These are phyloP conservation scores for Dalechampia spathulata DNA, from an alignment of 441 rosid species.

Conservation along the genomic window DNA sequence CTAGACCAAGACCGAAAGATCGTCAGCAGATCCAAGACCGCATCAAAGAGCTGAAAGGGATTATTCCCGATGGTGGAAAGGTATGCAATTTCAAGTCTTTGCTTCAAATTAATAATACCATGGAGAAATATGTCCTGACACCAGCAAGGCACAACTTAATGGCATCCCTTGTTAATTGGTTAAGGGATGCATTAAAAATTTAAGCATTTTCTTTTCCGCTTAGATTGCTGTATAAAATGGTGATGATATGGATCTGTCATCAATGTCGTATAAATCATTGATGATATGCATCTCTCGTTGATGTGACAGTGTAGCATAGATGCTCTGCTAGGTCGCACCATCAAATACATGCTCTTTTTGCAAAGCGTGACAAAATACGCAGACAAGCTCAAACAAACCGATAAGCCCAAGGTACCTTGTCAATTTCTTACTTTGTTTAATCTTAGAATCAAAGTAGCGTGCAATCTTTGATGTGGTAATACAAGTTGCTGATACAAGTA, in stretches of 20 bases:
- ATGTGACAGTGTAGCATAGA: slow-evolving; percentile 80
- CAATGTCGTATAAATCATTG: slow-evolving; percentile 2
- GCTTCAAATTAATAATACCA: slow-evolving; percentile 5
- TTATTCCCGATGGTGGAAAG: slow-evolving; percentile 83
- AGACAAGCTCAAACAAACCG: slow-evolving; percentile 60
- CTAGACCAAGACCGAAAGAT: slow-evolving; percentile 90
- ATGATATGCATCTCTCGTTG: slow-evolving; percentile 9
- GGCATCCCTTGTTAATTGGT: background rate
- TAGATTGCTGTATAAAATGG: no score
- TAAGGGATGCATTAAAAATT: background rate
- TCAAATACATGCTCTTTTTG: slow-evolving; percentile 85
- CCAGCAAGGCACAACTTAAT: background rate
- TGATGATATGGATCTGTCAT: no score
- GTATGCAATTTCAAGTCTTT: slow-evolving; percentile 31
- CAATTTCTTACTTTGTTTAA: slow-evolving; percentile 3
- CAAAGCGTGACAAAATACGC: slow-evolving; percentile 71
- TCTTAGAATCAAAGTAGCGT: background rate
- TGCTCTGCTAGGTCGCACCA: slow-evolving; percentile 66
- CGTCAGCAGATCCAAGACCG: slow-evolving; percentile 96
- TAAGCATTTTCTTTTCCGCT: background rate
- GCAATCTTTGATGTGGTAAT: slow-evolving; percentile 2
- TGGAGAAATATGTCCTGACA: background rate
- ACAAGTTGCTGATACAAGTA: slow-evolving; percentile 11
- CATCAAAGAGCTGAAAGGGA: slow-evolving; percentile 71
- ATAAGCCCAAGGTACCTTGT: slow-evolving; percentile 56